Percentiles rank a stretch among this genome's conserved stretches.
These are phyloP conservation scores for Candida tetrigidarum DNA, from an alignment of 1,139 yeast species.

Conservation along the genomic window DNA sequence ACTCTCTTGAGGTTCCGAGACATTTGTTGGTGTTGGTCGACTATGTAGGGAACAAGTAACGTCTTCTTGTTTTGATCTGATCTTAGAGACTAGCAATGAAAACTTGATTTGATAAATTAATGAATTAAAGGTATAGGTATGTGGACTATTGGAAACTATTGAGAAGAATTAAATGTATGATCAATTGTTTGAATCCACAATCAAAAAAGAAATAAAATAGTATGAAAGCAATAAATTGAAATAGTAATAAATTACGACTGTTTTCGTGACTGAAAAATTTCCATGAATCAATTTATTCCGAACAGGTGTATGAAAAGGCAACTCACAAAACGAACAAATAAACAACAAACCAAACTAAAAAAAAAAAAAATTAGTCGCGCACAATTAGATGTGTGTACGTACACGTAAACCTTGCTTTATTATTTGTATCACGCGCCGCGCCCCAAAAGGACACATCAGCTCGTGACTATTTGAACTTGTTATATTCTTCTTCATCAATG, in stretches of 20 bases:
- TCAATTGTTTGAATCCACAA: too few species aligned
- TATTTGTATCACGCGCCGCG: background rate
- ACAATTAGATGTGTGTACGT: background rate
- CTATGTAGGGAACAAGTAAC: background rate
- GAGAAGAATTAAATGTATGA: too few species aligned
- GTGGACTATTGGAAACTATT: too few species aligned
- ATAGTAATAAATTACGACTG: background rate
- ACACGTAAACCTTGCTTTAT: too few species aligned
- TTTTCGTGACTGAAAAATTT: background rate
- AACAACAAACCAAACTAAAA: too few species aligned
- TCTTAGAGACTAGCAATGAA: background rate
- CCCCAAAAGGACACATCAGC: slow-evolving; percentile 4
- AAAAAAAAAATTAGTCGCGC: background rate
- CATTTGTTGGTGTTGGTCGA: slow-evolving; percentile 15
- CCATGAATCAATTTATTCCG: too few species aligned
- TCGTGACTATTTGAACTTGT: background rate
- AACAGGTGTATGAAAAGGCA: too few species aligned
- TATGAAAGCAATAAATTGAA: background rate
- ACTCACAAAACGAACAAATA: too few species aligned
- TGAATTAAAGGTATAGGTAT: too few species aligned
- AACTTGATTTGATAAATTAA: background rate
- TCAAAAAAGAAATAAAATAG: too few species aligned
- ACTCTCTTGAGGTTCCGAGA: slow-evolving; percentile 35
- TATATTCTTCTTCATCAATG: slow-evolving; percentile 7
- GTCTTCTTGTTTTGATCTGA: background rate